A percentile compares a stretch with the other conserved stretches of the same genome.
phyloP scores from a whole-genome alignment of 345 rosid genomes.

The Lumnitzera littorea region DNA sequence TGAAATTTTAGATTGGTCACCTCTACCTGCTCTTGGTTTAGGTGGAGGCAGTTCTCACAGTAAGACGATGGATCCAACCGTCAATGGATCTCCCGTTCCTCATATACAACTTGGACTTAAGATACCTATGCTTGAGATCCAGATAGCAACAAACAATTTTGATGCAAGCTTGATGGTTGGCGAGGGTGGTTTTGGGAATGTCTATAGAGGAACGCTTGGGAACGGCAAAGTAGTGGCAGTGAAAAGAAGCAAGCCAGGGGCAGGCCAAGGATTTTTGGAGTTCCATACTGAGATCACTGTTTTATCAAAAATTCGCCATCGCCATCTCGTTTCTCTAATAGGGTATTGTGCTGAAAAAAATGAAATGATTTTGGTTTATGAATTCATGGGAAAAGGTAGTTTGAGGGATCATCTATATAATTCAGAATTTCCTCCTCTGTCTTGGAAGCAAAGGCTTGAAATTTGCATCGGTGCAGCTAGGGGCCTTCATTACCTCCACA shows the following conservation, averaged over 20 bases:
- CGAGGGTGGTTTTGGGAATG: conserved; percentile 41
- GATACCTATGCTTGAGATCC: conserved; percentile 31
- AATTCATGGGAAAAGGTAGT: conserved; percentile 51
- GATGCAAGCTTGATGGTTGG: conserved; percentile 28
- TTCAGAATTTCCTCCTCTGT: conserved; percentile 22
- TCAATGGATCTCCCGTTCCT: conserved; percentile 12
- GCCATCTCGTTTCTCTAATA: conserved; percentile 56
- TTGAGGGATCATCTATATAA: conserved; percentile 41
- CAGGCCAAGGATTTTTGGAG: conserved; percentile 43
- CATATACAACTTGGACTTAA: conserved; percentile 29
- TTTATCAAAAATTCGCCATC: conserved; percentile 56
- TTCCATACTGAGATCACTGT: conserved; percentile 48
- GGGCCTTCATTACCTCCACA: conserved; percentile 48
- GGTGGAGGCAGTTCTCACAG: conserved; percentile 19
- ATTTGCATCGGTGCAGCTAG: conserved; percentile 55
- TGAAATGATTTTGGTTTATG: conserved; percentile 57
- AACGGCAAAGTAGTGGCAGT: conserved; percentile 38
- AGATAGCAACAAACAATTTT: conserved; percentile 36
- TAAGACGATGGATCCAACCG: conserved; percentile 12
- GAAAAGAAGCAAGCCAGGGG: conserved; percentile 32
- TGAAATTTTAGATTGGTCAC: conserved; percentile 22
- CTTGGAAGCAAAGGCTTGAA: conserved; percentile 53
- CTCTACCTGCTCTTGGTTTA: conserved; percentile 2
- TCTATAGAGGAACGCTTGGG: conserved; percentile 32
- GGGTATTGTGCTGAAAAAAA: conserved; percentile 57